Evolutionary conservation across 1,284 basidiomycete genomes (phyloP), one percentile per base, ranked within the genome.

Genomic region (Malassezia yamatoensis): DNA sequence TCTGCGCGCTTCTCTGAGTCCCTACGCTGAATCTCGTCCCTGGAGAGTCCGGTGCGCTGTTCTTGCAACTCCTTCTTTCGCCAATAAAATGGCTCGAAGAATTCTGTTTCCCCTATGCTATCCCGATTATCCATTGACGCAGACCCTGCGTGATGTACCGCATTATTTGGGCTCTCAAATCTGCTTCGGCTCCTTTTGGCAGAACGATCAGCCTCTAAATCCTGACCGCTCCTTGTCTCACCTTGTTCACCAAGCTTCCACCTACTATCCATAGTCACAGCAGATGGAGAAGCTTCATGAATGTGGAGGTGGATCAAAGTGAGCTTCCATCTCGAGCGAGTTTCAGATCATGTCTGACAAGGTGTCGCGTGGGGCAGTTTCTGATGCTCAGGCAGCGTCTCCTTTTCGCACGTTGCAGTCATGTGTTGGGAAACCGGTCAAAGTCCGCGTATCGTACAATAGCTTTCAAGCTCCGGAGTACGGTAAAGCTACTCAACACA

Each of bases 51-150:
- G 54, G 83, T 78, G 76, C 93, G 96, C 70, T 83, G 82, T 75
- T 98, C 94, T 78, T 90, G 90, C 74, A 98, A 93, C 36, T 84
- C 82, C 79, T 98, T 98, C 80, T 99, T 99, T 76, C 90, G 88
- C 94, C 94, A 99, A 57, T 86, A 83, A 77, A 98, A 98, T 74
- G 90, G 87, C 70, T 96, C 88, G 43, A 29, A 18, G n/a, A 45
- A 16, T 33, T 45, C 43, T 12, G 42, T 29, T 15, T 21, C 42
- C 4, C 18, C 20, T 84, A 85, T 29, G 96, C 42, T 6, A n/a
- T n/a, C 38, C 38, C 8, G n/a, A 20, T 39, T 39, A n/a, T 6
- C 15, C 8, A n/a, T 20, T n/a, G 38, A 20, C 38, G 20, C 8
- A 39, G 38, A 7, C 7, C 24, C 24, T 29, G 24, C 24, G 24